Conservation (phyloP, 306 rosid species). For the Glycine tomentella region DNA sequence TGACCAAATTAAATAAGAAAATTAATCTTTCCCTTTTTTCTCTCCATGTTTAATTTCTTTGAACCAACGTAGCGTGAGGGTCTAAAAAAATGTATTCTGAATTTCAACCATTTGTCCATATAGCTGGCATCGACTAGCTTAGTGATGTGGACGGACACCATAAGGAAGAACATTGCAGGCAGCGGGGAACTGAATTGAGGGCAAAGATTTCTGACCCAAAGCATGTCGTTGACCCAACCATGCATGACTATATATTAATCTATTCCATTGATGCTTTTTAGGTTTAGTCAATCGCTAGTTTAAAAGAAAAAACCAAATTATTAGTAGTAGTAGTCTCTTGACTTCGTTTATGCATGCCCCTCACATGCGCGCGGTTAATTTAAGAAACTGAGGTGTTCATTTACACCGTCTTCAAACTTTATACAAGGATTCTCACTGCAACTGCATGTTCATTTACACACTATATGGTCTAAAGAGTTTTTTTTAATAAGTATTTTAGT, state of each 20-base stretch:
- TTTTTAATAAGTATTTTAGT: no score
- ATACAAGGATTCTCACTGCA: neutral
- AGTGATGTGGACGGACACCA: neutral
- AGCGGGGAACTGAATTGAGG: neutral
- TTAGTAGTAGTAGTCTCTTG: neutral
- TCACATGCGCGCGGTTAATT: neutral
- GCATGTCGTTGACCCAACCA: neutral
- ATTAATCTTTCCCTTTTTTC: neutral
- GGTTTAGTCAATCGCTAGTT: neutral
- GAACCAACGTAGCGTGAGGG: neutral
- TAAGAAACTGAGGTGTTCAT: neutral
- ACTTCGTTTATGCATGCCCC: neutral
- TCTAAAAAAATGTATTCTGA: neutral
- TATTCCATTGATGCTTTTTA: neutral
- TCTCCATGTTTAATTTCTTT: neutral
- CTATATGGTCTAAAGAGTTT: no score
- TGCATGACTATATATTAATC: neutral
- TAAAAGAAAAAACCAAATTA: neutral
- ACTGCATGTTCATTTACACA: no score
- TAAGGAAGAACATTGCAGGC: neutral
- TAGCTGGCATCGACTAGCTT: slow-evolving; percentile 2
- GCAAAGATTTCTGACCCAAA: neutral
- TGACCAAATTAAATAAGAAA: neutral
- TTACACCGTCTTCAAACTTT: neutral
- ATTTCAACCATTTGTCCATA: neutral